Base-by-base conservation (phyloP, 2,329 filamentous ascomycete genomes). In the Domatiomyces globalis region DNA sequence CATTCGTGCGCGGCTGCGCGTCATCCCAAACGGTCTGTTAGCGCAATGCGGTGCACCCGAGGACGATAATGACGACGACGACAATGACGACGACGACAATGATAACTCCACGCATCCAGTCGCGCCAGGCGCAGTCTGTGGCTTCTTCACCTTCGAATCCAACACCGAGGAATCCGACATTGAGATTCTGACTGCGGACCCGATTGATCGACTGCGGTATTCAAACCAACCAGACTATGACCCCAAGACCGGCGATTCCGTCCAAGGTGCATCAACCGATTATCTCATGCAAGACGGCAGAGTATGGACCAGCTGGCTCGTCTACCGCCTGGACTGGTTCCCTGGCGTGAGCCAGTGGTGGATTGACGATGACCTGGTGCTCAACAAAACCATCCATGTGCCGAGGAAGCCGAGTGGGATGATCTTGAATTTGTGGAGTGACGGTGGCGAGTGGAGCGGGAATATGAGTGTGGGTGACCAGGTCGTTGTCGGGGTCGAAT, bases 171-270 rank as follows among this genome's bases (percentile, higher is more conserved):
- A 77, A 58, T 72, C 70, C 0, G 74, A 77, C 55, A 72, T 77
- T 54, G 74, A 77, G 62, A 73, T 77, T 53, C 62, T 76, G 9
- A 77, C 74, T 1, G 61, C 65, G 4, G 73, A 76, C 49, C 66
- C 70, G 1, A 63, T 61, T 1, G 62, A 66, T 51, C 67, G 65
- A 3, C 67, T 74, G 4, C 69, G 68, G 33, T 70, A 68, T 46
- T 63, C 67, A 15, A 71, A 70, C 50, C 69, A 71, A 52, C 68
- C 69, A 1, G 67, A 69, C 51, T 70, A 69, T 51, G 65, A 70
- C 51, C 60, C 64, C 2, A 39, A 58, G 29, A 62, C 60, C 1
- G 65, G 68, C 44, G 46, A 52, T 3, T 58, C 61, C 36, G 66
- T 70, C 20, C 65, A 65, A 2, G 65, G 63, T 0, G 64, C 67